phyloP scores from a whole-genome alignment of 768 basidiomycete genomes.

The Boletus barrowsii region DNA sequence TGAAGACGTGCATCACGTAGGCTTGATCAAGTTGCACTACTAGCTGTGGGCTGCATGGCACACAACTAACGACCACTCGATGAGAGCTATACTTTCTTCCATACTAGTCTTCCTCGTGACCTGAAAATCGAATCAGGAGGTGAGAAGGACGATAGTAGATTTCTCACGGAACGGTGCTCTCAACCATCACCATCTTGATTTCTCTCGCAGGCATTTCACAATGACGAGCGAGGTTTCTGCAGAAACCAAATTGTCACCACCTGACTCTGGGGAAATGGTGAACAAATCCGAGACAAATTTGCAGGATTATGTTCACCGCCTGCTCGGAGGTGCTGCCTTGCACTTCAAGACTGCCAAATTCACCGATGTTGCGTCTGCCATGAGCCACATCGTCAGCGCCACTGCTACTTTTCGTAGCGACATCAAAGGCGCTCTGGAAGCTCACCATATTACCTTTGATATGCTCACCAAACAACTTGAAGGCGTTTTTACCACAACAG shows the following conservation, averaged over 20 bases:
- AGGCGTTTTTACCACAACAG: neutral
- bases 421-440: constrained; percentile 6
- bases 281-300: neutral
- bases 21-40: too few species aligned
- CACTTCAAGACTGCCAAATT: constrained; percentile 4
- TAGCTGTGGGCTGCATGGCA: too few species aligned
- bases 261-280: constrained; percentile 13
- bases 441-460: constrained; percentile 4
- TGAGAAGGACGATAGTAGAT: too few species aligned
- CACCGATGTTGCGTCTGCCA: neutral
- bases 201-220: neutral
- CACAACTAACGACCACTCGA: too few species aligned
- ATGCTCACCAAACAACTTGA: constrained; percentile 8
- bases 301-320: constrained; percentile 2
- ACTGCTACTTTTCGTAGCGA: constrained; percentile 8
- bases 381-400: constrained; percentile 7
- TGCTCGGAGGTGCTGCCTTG: neutral
- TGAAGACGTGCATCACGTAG: too few species aligned
- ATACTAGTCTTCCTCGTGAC: neutral
- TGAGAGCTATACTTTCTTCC: too few species aligned
- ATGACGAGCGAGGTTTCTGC: neutral
- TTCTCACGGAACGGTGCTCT: neutral
- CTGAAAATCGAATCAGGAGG: neutral
- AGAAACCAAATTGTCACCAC: neutral
- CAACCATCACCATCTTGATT: too few species aligned